Base-by-base conservation (phyloP, 176 grass and related monocot genomes). In the Avena sativa region DNA sequence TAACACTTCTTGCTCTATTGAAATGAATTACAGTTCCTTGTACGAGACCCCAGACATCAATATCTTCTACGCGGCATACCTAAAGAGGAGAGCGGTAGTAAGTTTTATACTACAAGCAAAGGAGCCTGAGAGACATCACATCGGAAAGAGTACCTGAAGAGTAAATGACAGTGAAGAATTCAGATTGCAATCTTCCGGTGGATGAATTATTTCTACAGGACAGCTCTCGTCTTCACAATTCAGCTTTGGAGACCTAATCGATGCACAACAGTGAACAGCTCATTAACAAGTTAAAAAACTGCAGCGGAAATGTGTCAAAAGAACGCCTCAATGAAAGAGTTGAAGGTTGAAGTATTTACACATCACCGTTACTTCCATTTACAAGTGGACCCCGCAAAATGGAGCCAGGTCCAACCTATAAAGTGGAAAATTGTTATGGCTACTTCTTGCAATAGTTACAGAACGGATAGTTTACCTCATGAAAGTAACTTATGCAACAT, bases 101-200 rank as follows among this genome's bases (percentile, higher is more conserved):
- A 82, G 74, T 50, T 34, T 43, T 36, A 71, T 73, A 8, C 59
- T 56, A 68, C 40, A 23, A 65, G n/a, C n/a, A 78, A 80, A 63
- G 6, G 58, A 67, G 85, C 61, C 16, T 16, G 46, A 40, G 46
- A 81, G 34, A 53, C 53, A 75, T 26, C 20, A 46, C 26, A 51
- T 66, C 26, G 17, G 21, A 79, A 76, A 84, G 51, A 91, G 21
- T 79, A 92, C 97, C 97, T 99, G 97, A 83, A 99, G 92, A 56
- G 97, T 99, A 89, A 99, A 99, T 78, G 97, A 89, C 28, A 99
- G 79, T 55, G 97, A 99, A 50, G 97, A 88, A 88, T 99, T 99
- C 74, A 99, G 92, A 89, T 99, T 99, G 84, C 97, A 99, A 93
- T 99, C 94, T 90, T 99, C 97, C 16, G 97, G 97, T 89, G 97